phyloP scores from a whole-genome alignment of 2,329 filamentous ascomycete genomes.

The Elsinoe arachidis region DNA sequence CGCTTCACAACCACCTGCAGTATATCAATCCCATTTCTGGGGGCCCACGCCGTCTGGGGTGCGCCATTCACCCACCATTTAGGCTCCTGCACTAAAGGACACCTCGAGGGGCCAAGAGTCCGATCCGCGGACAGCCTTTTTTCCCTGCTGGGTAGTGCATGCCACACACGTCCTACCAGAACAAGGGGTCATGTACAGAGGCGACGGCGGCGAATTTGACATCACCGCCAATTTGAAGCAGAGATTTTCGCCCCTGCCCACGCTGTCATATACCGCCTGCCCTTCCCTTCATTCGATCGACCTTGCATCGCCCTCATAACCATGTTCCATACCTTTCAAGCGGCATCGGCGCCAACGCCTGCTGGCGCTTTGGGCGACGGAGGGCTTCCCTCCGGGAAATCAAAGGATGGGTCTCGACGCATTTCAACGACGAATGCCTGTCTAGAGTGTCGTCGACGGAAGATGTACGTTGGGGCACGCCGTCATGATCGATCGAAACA shows the following conservation, averaged over 20 bases:
- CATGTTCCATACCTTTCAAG: constrained; percentile 41
- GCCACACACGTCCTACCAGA: background rate
- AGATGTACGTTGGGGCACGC: constrained; percentile 43
- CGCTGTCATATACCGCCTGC: background rate
- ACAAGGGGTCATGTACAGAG: background rate
- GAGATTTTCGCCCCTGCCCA: background rate
- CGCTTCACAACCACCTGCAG: background rate
- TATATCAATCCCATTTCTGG: background rate
- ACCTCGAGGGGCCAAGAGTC: background rate
- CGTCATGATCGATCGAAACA: background rate
- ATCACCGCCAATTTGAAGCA: background rate
- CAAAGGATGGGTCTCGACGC: constrained; percentile 32
- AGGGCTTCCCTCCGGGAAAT: constrained; percentile 29
- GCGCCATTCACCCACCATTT: constrained; percentile 8
- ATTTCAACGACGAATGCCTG: constrained; percentile 54
- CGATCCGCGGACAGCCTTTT: no score
- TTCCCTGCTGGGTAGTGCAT: background rate
- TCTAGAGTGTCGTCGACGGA: constrained; percentile 68
- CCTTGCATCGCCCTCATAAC: background rate
- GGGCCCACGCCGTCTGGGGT: background rate
- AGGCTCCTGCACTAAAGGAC: background rate
- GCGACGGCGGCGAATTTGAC: constrained; percentile 1
- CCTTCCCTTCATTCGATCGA: background rate
- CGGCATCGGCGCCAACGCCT: constrained; percentile 16
- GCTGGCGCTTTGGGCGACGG: constrained; percentile 26